phyloP scores from a whole-genome alignment of 805 yeast genomes.

The Wickerhamomyces rabaulensis region DNA sequence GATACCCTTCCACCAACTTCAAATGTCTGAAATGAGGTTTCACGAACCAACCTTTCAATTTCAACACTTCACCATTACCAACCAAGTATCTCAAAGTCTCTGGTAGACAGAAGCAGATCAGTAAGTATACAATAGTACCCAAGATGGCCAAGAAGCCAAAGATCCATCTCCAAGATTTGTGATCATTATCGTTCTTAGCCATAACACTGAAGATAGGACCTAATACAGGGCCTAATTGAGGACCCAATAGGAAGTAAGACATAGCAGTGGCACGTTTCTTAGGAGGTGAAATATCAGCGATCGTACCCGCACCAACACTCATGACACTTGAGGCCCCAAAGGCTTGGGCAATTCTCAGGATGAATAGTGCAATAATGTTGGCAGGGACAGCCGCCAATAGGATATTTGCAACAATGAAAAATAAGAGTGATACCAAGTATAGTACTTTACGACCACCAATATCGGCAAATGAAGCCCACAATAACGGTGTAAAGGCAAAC shows the following conservation, averaged over 20 bases:
- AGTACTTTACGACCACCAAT: constrained; percentile 62
- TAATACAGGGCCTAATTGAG: constrained; percentile 77
- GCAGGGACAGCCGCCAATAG: constrained; percentile 58
- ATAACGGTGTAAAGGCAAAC: constrained; percentile 49
- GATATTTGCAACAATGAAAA: constrained; percentile 58
- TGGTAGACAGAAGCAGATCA: constrained; percentile 59
- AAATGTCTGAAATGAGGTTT: constrained; percentile 27
- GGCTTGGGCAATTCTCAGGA: constrained; percentile 67
- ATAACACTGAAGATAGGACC: constrained; percentile 84
- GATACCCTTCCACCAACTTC: constrained; percentile 26
- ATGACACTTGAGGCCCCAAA: constrained; percentile 86
- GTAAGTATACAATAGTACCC: constrained; percentile 47
- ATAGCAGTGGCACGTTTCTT: constrained; percentile 73
- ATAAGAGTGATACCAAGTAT: constrained; percentile 47
- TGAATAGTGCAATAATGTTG: constrained; percentile 63
- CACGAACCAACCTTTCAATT: constrained; percentile 21
- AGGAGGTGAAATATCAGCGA: constrained; percentile 67
- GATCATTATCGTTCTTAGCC: constrained; percentile 57
- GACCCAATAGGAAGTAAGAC: constrained; percentile 83
- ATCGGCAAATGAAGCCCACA: constrained; percentile 55
- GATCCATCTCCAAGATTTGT: constrained; percentile 66
- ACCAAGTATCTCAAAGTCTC: constrained; percentile 72
- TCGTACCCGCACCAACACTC: constrained; percentile 88
- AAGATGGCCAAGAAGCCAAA: constrained; percentile 73
- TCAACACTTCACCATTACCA: constrained; percentile 39